Conservation (phyloP, 2,329 filamentous ascomycete species). For the Colletotrichum sp. region DNA sequence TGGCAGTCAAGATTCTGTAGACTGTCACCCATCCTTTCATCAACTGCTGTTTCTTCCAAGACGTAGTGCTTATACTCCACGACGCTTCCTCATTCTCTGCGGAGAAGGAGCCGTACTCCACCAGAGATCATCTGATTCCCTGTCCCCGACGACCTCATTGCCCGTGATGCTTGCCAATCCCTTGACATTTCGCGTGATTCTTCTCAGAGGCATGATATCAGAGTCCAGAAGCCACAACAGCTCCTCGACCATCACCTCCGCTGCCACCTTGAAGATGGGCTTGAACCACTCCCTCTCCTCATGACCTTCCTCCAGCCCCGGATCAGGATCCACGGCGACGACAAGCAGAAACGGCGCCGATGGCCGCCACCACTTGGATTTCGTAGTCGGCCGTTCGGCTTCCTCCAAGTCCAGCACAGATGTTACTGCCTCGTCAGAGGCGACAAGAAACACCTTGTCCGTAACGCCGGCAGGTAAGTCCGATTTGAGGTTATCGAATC, state of each 20-base stretch:
- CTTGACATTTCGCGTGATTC: neutral
- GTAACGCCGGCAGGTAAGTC: rapidly evolving
- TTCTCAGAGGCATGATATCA: neutral
- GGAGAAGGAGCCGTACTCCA: neutral
- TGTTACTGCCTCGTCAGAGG: rapidly evolving
- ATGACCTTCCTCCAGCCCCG: neutral
- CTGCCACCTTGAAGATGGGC: rapidly evolving
- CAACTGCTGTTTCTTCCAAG: too few relatives aligned
- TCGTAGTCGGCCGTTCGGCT: neutral
- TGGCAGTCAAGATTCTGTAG: too few relatives aligned
- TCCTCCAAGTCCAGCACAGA: neutral
- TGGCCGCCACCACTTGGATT: neutral
- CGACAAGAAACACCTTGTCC: neutral
- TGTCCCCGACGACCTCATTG: neutral
- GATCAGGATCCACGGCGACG: neutral
- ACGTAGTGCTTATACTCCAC: too few relatives aligned
- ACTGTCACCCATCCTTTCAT: too few relatives aligned
- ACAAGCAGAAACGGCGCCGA: neutral
- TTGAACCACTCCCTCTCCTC: neutral
- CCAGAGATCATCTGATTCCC: neutral
- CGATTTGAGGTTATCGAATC: neutral
- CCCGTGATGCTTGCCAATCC: neutral
- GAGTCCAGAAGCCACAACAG: neutral
- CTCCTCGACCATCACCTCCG: rapidly evolving
- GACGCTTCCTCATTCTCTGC: neutral